These are phyloP conservation scores for Tylopilus intermedius DNA, from an alignment of 768 basidiomycete species.

Conservation along the genomic window DNA sequence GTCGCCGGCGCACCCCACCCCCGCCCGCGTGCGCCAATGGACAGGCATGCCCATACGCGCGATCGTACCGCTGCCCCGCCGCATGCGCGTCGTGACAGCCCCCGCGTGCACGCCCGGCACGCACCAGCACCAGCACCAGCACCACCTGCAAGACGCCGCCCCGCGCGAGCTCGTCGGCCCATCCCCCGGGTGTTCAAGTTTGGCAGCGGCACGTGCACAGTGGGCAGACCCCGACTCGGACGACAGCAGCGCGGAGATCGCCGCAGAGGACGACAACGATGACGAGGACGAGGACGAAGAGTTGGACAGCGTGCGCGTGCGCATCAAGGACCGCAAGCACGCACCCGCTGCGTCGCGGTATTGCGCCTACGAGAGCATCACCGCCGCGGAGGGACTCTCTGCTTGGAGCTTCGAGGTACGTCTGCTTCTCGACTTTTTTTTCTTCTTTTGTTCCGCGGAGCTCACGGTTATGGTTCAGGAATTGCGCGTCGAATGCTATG, in stretches of 20 bases:
- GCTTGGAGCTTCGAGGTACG: conserved; percentile 30
- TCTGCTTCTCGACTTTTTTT: background rate
- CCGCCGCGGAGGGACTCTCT: conserved; percentile 19
- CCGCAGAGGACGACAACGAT: background rate
- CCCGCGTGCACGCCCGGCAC: background rate
- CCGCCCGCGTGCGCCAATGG: conserved; percentile 6
- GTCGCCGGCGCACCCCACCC: background rate
- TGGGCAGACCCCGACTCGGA: background rate
- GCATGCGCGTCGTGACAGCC: background rate
- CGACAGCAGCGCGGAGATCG: no score
- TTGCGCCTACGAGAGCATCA: conserved; percentile 26
- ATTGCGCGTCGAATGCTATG: conserved; percentile 29
- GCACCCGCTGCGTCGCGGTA: background rate
- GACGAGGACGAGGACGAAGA: background rate
- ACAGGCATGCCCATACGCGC: conserved; percentile 23
- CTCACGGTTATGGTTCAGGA: conserved; percentile 13
- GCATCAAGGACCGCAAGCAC: background rate
- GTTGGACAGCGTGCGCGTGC: background rate
- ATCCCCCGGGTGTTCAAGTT: no score
- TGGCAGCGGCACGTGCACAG: no score
- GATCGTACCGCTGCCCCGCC: conserved; percentile 18
- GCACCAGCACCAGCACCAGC: background rate
- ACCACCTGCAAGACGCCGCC: no score
- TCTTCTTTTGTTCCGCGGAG: background rate
- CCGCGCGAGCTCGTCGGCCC: no score